Evolutionary conservation across 2,329 filamentous ascomycete genomes (phyloP).

Genomic region (Botryosphaeria agaves): DNA sequence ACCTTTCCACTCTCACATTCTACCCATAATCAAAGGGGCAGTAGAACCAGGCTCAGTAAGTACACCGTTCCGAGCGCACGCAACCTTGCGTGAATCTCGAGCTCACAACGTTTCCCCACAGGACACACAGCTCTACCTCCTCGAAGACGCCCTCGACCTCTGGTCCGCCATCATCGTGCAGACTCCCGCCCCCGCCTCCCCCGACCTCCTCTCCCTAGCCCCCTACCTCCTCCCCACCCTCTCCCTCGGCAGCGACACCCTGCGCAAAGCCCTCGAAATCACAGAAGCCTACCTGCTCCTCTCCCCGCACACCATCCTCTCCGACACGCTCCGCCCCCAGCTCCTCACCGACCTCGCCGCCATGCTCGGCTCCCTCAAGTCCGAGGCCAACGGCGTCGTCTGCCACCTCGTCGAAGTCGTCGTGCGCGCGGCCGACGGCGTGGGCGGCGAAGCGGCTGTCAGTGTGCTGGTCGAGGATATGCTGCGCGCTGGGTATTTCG

Average conservation of each 20-base stretch:
- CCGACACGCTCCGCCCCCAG: conserved; percentile 9
- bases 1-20: conserved; percentile 60
- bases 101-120: conserved; percentile 10
- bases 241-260: conserved; percentile 28
- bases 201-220: conserved; percentile 23
- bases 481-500: conserved; percentile 40
- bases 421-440: conserved; percentile 32
- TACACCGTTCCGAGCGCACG: neutral
- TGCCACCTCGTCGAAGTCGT: conserved; percentile 28
- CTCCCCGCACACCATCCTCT: conserved; percentile 27
- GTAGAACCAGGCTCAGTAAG: conserved; percentile 55
- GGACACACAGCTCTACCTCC: conserved; percentile 58
- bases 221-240: conserved; percentile 29
- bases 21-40: conserved; percentile 68
- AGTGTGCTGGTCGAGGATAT: conserved; percentile 33
- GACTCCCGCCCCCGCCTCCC: conserved; percentile 25
- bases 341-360: conserved; percentile 15
- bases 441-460: conserved; percentile 33
- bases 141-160: conserved; percentile 82
- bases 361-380: conserved; percentile 27
- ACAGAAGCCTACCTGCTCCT: conserved; percentile 31
- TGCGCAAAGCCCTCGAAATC: conserved; percentile 30
- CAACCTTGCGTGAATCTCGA: neutral
- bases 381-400: conserved; percentile 29
- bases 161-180: conserved; percentile 65